Base-by-base conservation (phyloP, 2,329 filamentous ascomycete species). In the Fusarium haematococcum region DNA sequence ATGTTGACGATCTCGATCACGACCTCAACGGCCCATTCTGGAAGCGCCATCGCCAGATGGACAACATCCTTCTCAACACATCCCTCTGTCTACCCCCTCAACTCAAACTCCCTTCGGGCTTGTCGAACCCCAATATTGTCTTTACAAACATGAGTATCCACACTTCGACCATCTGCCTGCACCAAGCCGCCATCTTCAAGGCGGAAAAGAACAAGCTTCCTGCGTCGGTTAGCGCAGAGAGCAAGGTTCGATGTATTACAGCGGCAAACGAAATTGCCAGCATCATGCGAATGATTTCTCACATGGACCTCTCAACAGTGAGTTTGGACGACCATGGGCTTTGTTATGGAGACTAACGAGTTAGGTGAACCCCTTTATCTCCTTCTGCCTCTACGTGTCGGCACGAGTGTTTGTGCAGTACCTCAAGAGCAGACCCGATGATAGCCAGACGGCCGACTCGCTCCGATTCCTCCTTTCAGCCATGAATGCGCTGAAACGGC, bases 61-160 rank as follows among this genome's bases (percentile, higher is more conserved):
- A 98, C 81, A 95, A 95, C 78, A 94, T 97, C 68, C 87, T 99
- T 4, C 90, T 97, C 67, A 97, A 97, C 80, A 97, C 94, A 0
- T 92, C 94, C 0, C 88, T 98, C 20, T 93, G 92, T 45, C 86
- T 98, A n/a, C 96, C 97, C 0, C 88, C 90, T 37, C 88, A 93
- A 74, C 88, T 98, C 35, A 94, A 96, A 75, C 86, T 98, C 35
- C 95, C 97, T 0, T 85, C 85, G 18, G 95, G 94, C 1, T 85
- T 98, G 37, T 85, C 87, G 18, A 93, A 95, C 78, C 89, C 95
- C 5, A 98, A 98, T 74, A 91, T 96, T 63, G 91, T 98, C 6
- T 98, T 98, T 81, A 91, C 94, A 67, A 98, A 98, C 79, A 98
- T 99, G 95, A 95, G 94, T 80, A 95, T 99, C 35, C 95, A 98